Base-by-base conservation (phyloP, 495 filamentous ascomycete species). In the Xylaria telfairii region DNA sequence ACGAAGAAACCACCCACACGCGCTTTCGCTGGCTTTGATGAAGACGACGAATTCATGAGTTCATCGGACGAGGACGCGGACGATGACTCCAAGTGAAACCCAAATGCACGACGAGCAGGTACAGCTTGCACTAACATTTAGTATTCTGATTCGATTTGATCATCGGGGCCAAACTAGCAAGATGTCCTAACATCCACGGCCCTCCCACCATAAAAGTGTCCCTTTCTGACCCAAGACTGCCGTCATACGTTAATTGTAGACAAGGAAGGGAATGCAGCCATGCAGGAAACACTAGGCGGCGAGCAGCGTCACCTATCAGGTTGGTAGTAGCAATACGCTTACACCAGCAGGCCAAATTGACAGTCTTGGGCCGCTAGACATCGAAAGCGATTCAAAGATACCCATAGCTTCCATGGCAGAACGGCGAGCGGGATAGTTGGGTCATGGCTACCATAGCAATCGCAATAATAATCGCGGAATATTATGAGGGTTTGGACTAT, bases 11-110 rank as follows among this genome's bases (percentile, higher is more conserved):
- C 70, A 69, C 84, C 77, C 57, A 80, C 82, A 4, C 77, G 83
- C 71, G 89, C 82, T 12, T 96, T 92, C 76, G 89, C 92, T 71
- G 94, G 94, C 4, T 97, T 96, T 75, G 94, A 97, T 77, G 93
- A 96, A 53, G 94, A 97, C 67, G 92, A 95, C 71, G 94, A 96
- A 73, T 95, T 93, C 68, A 93, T 94, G 91, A 95, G 90, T 74
- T 87, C 89, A 47, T 90, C 92, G 59, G 91, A 91, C 0, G 91
- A 92, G 28, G 89, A 90, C 34, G 77, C 81, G 37, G 74, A 57
- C 17, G 57, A 24, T 15, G 49, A 64, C 10, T 32, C 47, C 49
- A 64, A 65, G 41, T 70, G 49, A 64, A 28, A 26, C 17, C 10
- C 19, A 4, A 12, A 9, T 62, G 44, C 47, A 64, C 12, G 24